Base-by-base conservation (phyloP, 1,284 basidiomycete genomes). In the Fomitopsis schrenkii region DNA sequence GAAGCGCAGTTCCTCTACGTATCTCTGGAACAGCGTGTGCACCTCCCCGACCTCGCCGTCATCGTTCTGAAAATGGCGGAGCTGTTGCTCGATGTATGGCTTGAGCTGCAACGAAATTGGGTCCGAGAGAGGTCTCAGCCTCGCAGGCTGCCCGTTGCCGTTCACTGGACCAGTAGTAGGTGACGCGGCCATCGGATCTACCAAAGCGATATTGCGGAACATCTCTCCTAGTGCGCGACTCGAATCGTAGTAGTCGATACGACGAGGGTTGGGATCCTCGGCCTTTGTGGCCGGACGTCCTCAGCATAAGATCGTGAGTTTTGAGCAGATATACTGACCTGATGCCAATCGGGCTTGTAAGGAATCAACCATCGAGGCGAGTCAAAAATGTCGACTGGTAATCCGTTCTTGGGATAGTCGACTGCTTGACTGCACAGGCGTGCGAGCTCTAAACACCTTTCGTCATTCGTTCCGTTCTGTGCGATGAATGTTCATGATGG, bases 341-440 rank as follows among this genome's bases (percentile, higher is more conserved):
- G 66, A 62, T 89, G 82, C 91, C 91, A 93, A 68, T 93, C 90
- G 0, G 90, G 90, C 68, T 88, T 91, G 70, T 79, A 83, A 19
- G 78, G 80, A 52, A 90, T 87, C 12, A 88, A 76, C 0, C 76
- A 55, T 62, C 73, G 55, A 75, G 90, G 72, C 76, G 77, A 65
- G 2, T 78, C 70, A 42, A 65, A 66, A 40, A 86, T 77, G 59
- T 87, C 76, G 9, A 91, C 87, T 2, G 84, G 81, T 35, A 81
- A 81, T 12, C 90, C 90, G 63, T 89, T 86, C 76, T 87, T 90
- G 1, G 83, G 83, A 72, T 85, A 94, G 73, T 90, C 89, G 26
- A 90, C 90, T n/a, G 84, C 89, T 71, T 80, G 72, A 69, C 74
- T 82, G 72, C 89, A 93, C 52, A 92, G 73, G 60, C 79, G 75